Conservation (phyloP, 2,329 filamentous ascomycete species). For the Venturia pyrina region DNA sequence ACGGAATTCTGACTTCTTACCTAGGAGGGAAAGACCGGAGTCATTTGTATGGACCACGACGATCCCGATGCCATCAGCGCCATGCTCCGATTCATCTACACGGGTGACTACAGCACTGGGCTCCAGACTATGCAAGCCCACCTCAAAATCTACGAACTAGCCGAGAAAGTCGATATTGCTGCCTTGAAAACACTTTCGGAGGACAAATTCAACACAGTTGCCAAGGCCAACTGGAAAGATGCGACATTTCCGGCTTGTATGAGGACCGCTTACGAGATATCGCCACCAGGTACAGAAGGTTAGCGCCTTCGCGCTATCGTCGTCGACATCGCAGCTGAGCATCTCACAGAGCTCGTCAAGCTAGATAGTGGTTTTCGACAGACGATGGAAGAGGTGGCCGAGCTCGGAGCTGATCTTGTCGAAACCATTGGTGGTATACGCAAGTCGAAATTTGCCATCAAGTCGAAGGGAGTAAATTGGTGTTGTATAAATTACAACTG, state of each 20-base stretch:
- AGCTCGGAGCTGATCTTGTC: not conserved
- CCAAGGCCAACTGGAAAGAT: not conserved
- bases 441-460: no score
- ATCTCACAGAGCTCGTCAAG: not conserved
- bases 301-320: not conserved
- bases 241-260: not conserved
- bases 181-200: not conserved
- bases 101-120: not conserved
- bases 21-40: not conserved
- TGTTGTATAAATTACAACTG: no score
- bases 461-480: no score
- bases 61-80: not conserved
- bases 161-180: not conserved
- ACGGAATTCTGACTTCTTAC: no score
- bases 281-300: not conserved
- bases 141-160: slow-evolving; percentile 5
- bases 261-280: not conserved
- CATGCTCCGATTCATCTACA: slow-evolving; percentile 3
- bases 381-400: not conserved
- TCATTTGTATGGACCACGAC: not conserved
- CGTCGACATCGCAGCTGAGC: not conserved
- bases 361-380: not conserved
- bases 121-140: not conserved
- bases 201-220: not conserved
- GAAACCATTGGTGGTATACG: no score